Base-by-base conservation (phyloP, 176 grass and related monocot species). In the Coix lacrymajobi region DNA sequence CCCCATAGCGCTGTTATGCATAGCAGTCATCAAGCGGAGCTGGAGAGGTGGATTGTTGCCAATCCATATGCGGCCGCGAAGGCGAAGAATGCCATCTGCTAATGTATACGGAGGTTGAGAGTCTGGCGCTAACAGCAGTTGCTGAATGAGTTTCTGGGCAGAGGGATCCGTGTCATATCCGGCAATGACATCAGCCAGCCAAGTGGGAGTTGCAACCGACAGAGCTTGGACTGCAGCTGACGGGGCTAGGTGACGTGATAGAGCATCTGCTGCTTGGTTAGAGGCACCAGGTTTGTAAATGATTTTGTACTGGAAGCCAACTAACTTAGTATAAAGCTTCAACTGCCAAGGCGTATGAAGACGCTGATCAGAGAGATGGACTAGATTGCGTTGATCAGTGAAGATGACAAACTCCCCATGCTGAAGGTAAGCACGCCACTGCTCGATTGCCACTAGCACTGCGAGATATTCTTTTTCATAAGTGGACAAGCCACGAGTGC, bases 51-150 rank as follows among this genome's bases (percentile, higher is more conserved):
- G 0, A 6, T 56, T 56, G 7, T 2, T 1, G 0, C 51, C 20
- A 0, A 56, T 1, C 51, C 51, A 56, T n/a, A 56, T 22, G 0
- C 19, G 19, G 1, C 3, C 19, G 0, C 17, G 1, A 19, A 5
- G 12, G 0, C 51, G 16, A 1, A 56, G 1, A 1, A 56, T 0
- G 0, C 51, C 51, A 22, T 9, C 7, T 0, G 51, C 0, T 0
- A 56, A 7, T 8, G 51, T 22, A 2, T 22, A 56, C 2, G 5
- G 51, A 0, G 20, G 19, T 0, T 8, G 5, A 5, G 48, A 19
- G 6, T 20, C 48, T 22, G 51, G 19, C 11, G 16, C 16, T 51
- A 5, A 0, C 15, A 19, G 1, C 1, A 14, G 38, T 39, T 1
- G 11, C 8, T 45, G 43, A 45, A 45, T 13, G 10, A 45, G 43